phyloP scores from a whole-genome alignment of 352 stramenopile species.

The Phytophthora palmivora region DNA sequence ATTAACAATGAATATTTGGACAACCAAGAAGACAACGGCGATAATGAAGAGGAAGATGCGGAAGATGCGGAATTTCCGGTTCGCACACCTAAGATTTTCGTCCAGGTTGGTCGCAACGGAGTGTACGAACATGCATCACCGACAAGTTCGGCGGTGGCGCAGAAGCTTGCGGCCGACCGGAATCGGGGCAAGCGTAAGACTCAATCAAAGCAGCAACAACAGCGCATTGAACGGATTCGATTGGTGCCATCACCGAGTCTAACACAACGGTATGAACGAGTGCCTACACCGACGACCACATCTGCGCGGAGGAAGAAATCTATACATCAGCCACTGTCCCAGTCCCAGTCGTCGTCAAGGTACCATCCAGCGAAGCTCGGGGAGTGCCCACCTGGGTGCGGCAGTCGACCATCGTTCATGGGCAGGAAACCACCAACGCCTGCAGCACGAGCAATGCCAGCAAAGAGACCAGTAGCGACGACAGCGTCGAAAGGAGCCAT shows the following conservation, averaged over 20 bases:
- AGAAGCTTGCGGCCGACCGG: constrained; percentile 48
- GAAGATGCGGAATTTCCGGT: constrained; percentile 48
- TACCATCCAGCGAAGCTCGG: constrained; percentile 2
- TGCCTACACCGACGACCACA: constrained; percentile 36
- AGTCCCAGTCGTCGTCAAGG: constrained; percentile 11
- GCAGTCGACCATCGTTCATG: constrained; percentile 34
- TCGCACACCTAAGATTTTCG: constrained; percentile 51
- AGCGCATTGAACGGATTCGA: constrained; percentile 53
- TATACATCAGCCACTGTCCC: constrained; percentile 9
- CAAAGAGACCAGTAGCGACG: constrained; percentile 18
- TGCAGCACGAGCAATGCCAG: constrained; percentile 15
- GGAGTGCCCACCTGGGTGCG: constrained; percentile 38
- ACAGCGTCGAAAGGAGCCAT: constrained; percentile 29
- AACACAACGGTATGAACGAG: constrained; percentile 52
- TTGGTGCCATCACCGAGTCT: constrained; percentile 55
- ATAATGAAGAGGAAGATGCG: constrained; percentile 32
- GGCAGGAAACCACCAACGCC: constrained; percentile 19
- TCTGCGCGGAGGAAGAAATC: constrained; percentile 26
- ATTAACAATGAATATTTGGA: constrained; percentile 33
- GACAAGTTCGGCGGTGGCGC: constrained; percentile 40
- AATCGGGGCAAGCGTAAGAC: constrained; percentile 36
- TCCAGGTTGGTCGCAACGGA: constrained; percentile 48
- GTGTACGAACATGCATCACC: constrained; percentile 43
- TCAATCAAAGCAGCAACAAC: constrained; percentile 27
- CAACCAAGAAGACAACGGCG: constrained; percentile 35